Evolutionary conservation across 1,284 basidiomycete species (phyloP), one percentile per base, ranked within the genome.

Genomic region (Ganoderma boninense): DNA sequence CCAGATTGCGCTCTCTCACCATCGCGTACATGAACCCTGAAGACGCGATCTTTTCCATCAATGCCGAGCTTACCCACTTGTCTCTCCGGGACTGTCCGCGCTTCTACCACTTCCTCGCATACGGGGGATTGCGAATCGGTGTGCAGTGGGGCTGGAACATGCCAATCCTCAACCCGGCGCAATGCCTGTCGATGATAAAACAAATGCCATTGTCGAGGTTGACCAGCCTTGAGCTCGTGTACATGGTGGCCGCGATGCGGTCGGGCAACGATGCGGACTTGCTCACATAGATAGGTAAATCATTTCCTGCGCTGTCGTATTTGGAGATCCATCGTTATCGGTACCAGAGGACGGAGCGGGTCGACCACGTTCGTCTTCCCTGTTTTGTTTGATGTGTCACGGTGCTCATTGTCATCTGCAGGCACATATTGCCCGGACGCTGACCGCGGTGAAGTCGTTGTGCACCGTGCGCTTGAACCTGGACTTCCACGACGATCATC

Each of bases 291-390:
- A 16, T 68, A 18, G 38, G 38, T 1, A 1, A 16, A 8, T 20
- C 40, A 4, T 65, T 46, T 20, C 18, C 68, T 2, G 16, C 23
- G 4, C 59, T 69, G 7, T 16, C 38, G 10, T 26, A 61, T 13
- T 18, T 66, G 3, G 59, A 69, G 52, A 49, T 69, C 6, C 68
- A 69, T 26, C 66, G 66, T 11, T 67, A 67, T 23, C 59, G 60
- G 49, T n/a, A 13, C 2, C 2, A 23, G 1, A 23, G 38, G 10
- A 4, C 5, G 14, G 38, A 52, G 1, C 4, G 23, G 38, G 65
- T 66, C 4, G 29, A 20, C 3, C 32, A 66, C 38, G 65, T 66
- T 8, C 6, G 65, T 66, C 8, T 6, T 5, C 35, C 6, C 1
- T 7, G 0, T 8, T 26, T 23, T 4, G 1, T 2, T 32, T 2